A percentile compares a stretch with the other conserved stretches of the same genome.
These are phyloP conservation scores for Pontederia crassipes DNA, from an alignment of 176 grass and related monocot species.

Conservation along the genomic window DNA sequence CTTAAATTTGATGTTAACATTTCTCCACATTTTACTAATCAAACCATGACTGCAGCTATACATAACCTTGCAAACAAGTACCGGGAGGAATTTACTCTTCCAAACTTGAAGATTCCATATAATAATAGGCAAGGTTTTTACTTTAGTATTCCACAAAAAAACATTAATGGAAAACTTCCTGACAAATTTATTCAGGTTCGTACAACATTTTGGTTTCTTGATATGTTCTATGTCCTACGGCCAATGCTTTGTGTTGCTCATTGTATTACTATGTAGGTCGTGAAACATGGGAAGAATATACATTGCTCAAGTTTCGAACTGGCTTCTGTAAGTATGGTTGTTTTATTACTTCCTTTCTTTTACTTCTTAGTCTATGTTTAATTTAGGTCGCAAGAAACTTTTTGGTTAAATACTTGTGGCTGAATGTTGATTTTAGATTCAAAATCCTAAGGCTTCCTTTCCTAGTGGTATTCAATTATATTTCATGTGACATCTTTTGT, in stretches of 20 bases:
- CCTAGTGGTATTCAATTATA: too few relatives aligned
- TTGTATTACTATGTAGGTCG: constrained; percentile 31
- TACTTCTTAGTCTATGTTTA: neutral
- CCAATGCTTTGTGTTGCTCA: too few relatives aligned
- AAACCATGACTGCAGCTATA: constrained; percentile 45
- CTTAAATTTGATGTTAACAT: constrained; percentile 11
- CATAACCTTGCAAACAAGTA: constrained; percentile 78
- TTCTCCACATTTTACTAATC: constrained; percentile 6
- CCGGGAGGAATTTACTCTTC: constrained; percentile 74
- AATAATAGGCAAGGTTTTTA: constrained; percentile 89
- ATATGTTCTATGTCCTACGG: constrained; percentile 20
- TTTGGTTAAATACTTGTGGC: neutral
- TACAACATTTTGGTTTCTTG: constrained; percentile 16
- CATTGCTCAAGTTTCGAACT: constrained; percentile 98
- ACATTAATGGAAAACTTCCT: constrained; percentile 69
- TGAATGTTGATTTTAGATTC: neutral
- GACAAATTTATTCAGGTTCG: constrained; percentile 89
- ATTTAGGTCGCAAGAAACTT: neutral
- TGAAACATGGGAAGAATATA: constrained; percentile 89
- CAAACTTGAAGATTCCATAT: constrained; percentile 82
- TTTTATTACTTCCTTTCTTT: constrained; percentile 13
- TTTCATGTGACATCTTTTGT: too few relatives aligned
- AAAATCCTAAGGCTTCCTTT: too few relatives aligned
- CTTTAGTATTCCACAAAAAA: constrained; percentile 80
- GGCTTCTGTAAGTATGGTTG: constrained; percentile 68